Conservation (phyloP, 169 alveolate species). For the Plasmodium gaboni region DNA sequence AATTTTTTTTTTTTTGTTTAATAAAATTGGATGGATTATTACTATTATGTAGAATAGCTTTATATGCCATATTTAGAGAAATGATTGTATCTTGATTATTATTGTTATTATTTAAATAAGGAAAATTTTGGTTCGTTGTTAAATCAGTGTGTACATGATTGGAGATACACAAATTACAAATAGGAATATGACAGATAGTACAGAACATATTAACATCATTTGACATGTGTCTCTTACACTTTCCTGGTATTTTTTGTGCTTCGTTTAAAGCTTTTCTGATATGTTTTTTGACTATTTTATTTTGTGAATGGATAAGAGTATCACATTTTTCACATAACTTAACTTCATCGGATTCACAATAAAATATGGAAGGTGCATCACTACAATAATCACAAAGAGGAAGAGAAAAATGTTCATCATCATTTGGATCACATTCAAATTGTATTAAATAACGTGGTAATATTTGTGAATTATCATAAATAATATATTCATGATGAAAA, state of each 20-base stretch:
- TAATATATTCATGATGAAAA: conserved; percentile 88
- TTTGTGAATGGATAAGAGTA: conserved; percentile 88
- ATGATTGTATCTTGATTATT: conserved; percentile 64
- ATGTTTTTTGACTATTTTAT: conserved; percentile 91
- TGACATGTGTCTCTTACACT: conserved; percentile 78
- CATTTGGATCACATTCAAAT: conserved; percentile 91
- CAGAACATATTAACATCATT: conserved; percentile 80
- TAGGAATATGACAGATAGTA: conserved; percentile 86
- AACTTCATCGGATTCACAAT: conserved; percentile 93
- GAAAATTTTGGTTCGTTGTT: conserved; percentile 5
- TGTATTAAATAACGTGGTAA: conserved; percentile 89
- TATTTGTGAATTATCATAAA: conserved; percentile 91
- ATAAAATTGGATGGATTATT: conserved; percentile 77
- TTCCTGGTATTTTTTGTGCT: conserved; percentile 80
- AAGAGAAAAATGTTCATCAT: conserved; percentile 89
- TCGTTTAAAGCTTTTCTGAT: conserved; percentile 90
- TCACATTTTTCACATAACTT: conserved; percentile 91
- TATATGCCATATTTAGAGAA: conserved; percentile 81
- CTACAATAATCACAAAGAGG: conserved; percentile 94
- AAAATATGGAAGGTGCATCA: conserved; percentile 89
- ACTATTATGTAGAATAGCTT: conserved; percentile 79
- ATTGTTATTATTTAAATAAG: not conserved
- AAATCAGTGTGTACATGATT: conserved; percentile 83
- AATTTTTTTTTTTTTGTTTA: conserved; percentile 75
- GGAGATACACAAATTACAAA: conserved; percentile 85